Evolutionary conservation across 441 rosid species (phyloP).

Genomic region (Hypseocharis bilobata): DNA sequence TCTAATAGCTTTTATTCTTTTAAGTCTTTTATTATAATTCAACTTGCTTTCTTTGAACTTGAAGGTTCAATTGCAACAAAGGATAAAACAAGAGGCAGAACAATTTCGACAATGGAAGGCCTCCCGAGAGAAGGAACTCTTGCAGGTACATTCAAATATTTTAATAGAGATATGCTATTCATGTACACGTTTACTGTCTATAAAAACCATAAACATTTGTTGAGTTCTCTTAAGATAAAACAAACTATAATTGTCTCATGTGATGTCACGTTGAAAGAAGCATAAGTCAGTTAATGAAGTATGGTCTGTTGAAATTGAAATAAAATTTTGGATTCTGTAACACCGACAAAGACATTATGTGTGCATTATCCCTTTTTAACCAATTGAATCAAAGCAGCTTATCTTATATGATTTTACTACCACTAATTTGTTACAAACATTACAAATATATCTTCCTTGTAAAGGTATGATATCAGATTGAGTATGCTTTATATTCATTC

Average conservation of each 20-base stretch:
- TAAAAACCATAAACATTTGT: not conserved
- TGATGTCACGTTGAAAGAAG: constrained; percentile 9
- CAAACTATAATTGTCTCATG: not conserved
- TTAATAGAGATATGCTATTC: not conserved
- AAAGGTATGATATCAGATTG: not conserved
- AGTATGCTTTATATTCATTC: not conserved
- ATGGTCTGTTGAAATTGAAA: not conserved
- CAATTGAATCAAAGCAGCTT: not conserved
- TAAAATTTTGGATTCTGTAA: not conserved
- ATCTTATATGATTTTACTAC: not conserved
- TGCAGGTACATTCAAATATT: constrained; percentile 21
- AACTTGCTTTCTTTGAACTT: not conserved
- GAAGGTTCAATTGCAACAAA: constrained; percentile 30
- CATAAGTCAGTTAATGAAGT: not conserved
- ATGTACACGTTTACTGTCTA: not conserved
- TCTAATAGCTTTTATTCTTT: not conserved
- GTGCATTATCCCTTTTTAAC: not conserved
- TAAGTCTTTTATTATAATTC: not conserved
- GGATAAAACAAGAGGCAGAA: constrained; percentile 29
- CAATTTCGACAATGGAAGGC: constrained; percentile 31
- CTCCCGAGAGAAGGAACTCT: constrained; percentile 28
- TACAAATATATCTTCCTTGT: not conserved
- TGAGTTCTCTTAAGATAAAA: not conserved
- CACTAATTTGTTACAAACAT: not conserved
- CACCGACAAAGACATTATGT: not conserved